These are phyloP conservation scores for Mortierella sp. DNA, from an alignment of 371 early-diverging fungal genomes.

Conservation along the genomic window DNA sequence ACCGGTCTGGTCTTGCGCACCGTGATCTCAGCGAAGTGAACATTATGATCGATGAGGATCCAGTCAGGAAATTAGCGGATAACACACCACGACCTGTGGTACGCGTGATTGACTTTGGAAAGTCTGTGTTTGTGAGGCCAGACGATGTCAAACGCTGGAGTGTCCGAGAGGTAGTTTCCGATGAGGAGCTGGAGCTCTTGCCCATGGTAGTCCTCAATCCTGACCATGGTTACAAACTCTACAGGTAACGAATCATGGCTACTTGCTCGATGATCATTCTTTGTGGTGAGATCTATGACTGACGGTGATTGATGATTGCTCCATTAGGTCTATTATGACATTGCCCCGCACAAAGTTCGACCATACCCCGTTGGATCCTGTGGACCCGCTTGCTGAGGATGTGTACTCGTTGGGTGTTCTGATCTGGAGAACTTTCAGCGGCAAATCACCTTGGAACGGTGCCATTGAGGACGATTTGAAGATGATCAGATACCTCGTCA, in stretches of 20 bases:
- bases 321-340: constrained; percentile 69
- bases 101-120: constrained; percentile 72
- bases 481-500: constrained; percentile 63
- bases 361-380: constrained; percentile 55
- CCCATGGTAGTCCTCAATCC: constrained; percentile 67
- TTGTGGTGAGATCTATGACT: too few relatives aligned
- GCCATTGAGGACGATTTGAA: constrained; percentile 68
- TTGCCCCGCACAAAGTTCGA: constrained; percentile 64
- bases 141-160: constrained; percentile 64
- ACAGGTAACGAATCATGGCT: constrained; percentile 46
- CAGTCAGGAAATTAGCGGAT: constrained; percentile 55
- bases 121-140: constrained; percentile 59
- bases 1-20: constrained; percentile 67
- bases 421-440: constrained; percentile 70
- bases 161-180: constrained; percentile 55
- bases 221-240: constrained; percentile 66
- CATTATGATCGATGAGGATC: constrained; percentile 71
- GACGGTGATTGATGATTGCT: too few relatives aligned
- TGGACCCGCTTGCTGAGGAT: constrained; percentile 69
- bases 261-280: too few relatives aligned
- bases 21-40: constrained; percentile 73
- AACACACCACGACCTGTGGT: constrained; percentile 58
- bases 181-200: constrained; percentile 57
- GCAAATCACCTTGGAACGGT: constrained; percentile 72
- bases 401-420: constrained; percentile 71